Base-by-base conservation (phyloP, 2,329 filamentous ascomycete species). In the Colletotrichum theobromicola region DNA sequence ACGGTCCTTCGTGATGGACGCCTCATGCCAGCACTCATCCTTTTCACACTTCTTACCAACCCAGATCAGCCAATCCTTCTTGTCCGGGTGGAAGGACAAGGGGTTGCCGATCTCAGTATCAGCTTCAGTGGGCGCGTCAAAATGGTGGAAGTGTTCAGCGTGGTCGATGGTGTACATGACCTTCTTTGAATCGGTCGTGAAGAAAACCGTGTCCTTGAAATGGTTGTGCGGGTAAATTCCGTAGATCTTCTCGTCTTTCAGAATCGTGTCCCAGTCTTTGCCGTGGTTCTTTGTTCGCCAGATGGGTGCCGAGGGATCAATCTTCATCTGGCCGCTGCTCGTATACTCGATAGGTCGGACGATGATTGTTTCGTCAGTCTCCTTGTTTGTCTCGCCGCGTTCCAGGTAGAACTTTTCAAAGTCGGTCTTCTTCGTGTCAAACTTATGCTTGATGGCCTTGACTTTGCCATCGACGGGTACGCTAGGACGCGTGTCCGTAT, bases 61-160 rank as follows among this genome's bases (percentile, higher is more conserved):
- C 95, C 96, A 98, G 75, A 99, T 94, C 57, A 98, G 88, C 95
- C 95, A 98, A 79, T 98, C 94, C 81, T 93, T 94, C 79, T 94
- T 91, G 78, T 93, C 91, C 2, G 95, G 94, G 79, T 99, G 97
- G 85, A 99, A 99, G 42, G 89, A 88, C 55, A 95, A 88, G 21
- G 91, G 89, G 6, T 80, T 80, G 8, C 86, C 80, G 2, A 61
- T 32, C 57, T 32, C 30, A 21, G 79, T 62, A 5, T 80, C 77
- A 8, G 84, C 83, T 77, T 90, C 89, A 55, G 90, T 87, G 2
- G 93, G 94, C 4, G 93, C 91, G 73, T 94, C 84, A 83, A 98
- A 98, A 63, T 87, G 88, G 81, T 94, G 90, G 78, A 97, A 94
- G 76, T 87, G 92, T 53, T 92, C 87, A 21, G 94, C 96, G 67